A percentile compares a stretch with the other conserved stretches of the same genome.
Conservation (phyloP, 805 yeast genomes). For the Millerozyma miso region DNA sequence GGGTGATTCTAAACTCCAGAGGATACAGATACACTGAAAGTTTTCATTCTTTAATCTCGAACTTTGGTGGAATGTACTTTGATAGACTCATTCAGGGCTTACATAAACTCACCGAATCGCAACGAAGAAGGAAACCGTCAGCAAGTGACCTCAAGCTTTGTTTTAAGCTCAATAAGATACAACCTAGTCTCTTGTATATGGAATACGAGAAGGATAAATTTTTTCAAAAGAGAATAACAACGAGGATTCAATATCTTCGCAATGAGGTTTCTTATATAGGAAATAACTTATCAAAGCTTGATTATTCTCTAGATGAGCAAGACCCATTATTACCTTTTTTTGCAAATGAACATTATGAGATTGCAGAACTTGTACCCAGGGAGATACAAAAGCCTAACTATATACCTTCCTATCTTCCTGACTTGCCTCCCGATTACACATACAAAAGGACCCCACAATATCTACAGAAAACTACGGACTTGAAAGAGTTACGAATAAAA, state of each 20-base stretch:
- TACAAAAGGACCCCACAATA: slow-evolving; percentile 73
- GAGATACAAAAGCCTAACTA: slow-evolving; percentile 36
- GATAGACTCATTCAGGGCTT: slow-evolving; percentile 36
- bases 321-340: slow-evolving; percentile 51
- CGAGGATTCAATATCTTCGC: slow-evolving; percentile 7
- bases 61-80: slow-evolving; percentile 27
- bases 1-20: slow-evolving; percentile 19
- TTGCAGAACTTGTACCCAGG: slow-evolving; percentile 54
- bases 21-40: slow-evolving; percentile 21
- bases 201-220: slow-evolving; percentile 26
- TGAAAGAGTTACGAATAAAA: slow-evolving; percentile 63
- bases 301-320: slow-evolving; percentile 20
- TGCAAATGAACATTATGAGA: slow-evolving; percentile 46
- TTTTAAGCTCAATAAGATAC: slow-evolving; percentile 39
- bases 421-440: slow-evolving; percentile 91
- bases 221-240: slow-evolving; percentile 9
- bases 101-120: slow-evolving; percentile 51
- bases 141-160: slow-evolving; percentile 47
- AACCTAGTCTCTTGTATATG: slow-evolving; percentile 33
- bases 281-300: slow-evolving; percentile 6
- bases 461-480: slow-evolving; percentile 60
- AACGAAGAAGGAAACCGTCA: slow-evolving; percentile 55
- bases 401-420: slow-evolving; percentile 78
- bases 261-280: slow-evolving; percentile 12
- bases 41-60: slow-evolving; percentile 25